Evolutionary conservation across 768 basidiomycete genomes (phyloP).

Genomic region (Rhodotorula kratochvilovae): DNA sequence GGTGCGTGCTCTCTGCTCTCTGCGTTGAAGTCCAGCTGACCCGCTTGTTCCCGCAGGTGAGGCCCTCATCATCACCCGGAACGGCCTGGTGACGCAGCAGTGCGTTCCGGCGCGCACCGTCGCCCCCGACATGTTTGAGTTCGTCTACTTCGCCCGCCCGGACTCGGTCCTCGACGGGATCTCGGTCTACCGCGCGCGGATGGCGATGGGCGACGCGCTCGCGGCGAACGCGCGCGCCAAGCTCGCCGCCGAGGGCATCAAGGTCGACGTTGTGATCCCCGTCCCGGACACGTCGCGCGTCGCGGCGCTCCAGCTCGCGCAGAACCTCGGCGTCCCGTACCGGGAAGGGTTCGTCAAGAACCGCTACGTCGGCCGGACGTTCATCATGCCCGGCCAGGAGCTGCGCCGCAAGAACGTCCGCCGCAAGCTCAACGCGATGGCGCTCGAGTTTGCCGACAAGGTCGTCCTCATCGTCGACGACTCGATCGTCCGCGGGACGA

Average conservation of each 20-base stretch:
- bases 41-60: conserved; percentile 58
- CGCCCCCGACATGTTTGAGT: conserved; percentile 94
- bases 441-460: conserved; percentile 86
- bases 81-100: conserved; percentile 65
- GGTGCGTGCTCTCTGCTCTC: conserved; percentile 53
- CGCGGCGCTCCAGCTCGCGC: conserved; percentile 90
- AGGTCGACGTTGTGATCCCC: conserved; percentile 94
- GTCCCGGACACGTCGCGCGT: conserved; percentile 96
- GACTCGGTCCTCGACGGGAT: conserved; percentile 97
- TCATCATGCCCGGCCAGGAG: conserved; percentile 99
- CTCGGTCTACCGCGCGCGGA: conserved; percentile 92
- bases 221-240: conserved; percentile 78
- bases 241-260: conserved; percentile 62
- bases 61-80: conserved; percentile 87
- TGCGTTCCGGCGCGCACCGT: conserved; percentile 67
- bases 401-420: conserved; percentile 92
- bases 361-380: conserved; percentile 93
- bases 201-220: conserved; percentile 98
- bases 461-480: conserved; percentile 95
- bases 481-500: conserved; percentile 97
- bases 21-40: not conserved
- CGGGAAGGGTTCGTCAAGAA: conserved; percentile 99
- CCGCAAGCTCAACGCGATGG: conserved; percentile 95
- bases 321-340: conserved; percentile 81
- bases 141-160: conserved; percentile 92